Evolutionary conservation across 1,139 yeast genomes (phyloP).

Genomic region (Yamadazyma trypodendri): DNA sequence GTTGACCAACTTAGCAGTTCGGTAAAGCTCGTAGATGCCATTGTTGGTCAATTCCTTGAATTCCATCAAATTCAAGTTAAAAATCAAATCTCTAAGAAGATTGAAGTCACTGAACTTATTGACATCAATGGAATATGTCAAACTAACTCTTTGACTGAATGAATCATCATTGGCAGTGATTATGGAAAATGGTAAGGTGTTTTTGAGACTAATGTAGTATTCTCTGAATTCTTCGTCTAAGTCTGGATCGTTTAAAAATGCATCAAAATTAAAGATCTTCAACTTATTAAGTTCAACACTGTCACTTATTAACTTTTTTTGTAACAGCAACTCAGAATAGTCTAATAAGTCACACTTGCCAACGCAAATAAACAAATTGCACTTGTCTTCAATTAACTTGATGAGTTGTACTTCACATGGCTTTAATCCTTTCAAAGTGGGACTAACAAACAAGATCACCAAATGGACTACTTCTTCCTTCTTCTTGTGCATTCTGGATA

Average conservation of each 20-base stretch:
- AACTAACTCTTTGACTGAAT: slow-evolving; percentile 12
- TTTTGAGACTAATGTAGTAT: slow-evolving; percentile 15
- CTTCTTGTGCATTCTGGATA: slow-evolving; percentile 52
- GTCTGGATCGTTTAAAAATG: slow-evolving; percentile 7
- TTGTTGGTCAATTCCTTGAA: slow-evolving; percentile 64
- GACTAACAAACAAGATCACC: slow-evolving; percentile 58
- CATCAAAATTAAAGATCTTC: slow-evolving; percentile 49
- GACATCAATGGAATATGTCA: slow-evolving; percentile 26
- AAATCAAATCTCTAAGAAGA: slow-evolving; percentile 53
- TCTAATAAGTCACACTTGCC: slow-evolving; percentile 60
- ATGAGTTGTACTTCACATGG: slow-evolving; percentile 48
- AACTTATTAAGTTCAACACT: slow-evolving; percentile 46
- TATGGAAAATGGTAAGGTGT: slow-evolving; percentile 22
- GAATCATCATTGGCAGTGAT: slow-evolving; percentile 17
- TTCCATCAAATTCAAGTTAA: slow-evolving; percentile 68
- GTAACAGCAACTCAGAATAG: slow-evolving; percentile 38
- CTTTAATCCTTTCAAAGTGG: slow-evolving; percentile 48
- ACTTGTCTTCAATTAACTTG: slow-evolving; percentile 47
- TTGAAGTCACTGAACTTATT: slow-evolving; percentile 61
- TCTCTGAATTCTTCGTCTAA: slow-evolving; percentile 11
- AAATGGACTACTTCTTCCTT: slow-evolving; percentile 60
- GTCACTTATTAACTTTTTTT: slow-evolving; percentile 39
- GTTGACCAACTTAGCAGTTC: slow-evolving; percentile 28
- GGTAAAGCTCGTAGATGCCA: slow-evolving; percentile 58
- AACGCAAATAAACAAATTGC: slow-evolving; percentile 58